phyloP scores from a whole-genome alignment of 2,329 filamentous ascomycete genomes.

The Fusarium newnesense region DNA sequence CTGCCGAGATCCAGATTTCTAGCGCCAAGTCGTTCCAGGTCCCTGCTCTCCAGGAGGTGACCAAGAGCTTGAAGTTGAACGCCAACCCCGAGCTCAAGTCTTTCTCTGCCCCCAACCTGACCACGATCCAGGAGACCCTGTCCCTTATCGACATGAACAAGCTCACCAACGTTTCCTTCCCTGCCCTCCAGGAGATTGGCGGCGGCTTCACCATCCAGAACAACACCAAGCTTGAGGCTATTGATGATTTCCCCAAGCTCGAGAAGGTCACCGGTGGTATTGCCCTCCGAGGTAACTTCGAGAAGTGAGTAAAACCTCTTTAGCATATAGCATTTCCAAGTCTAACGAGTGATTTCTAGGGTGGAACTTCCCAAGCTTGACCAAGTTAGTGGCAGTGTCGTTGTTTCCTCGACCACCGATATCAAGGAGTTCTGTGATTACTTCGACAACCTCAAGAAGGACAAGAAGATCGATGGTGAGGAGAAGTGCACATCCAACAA shows the following conservation, averaged over 20 bases:
- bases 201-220: slow-evolving; percentile 89
- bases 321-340: neutral
- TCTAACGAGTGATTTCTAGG: slow-evolving; percentile 56
- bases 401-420: slow-evolving; percentile 72
- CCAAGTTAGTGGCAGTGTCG: slow-evolving; percentile 77
- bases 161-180: slow-evolving; percentile 80
- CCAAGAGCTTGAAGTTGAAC: slow-evolving; percentile 85
- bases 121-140: slow-evolving; percentile 65
- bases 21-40: slow-evolving; percentile 80
- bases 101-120: slow-evolving; percentile 76
- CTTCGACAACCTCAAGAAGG: slow-evolving; percentile 54
- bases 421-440: slow-evolving; percentile 67
- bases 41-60: slow-evolving; percentile 77
- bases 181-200: slow-evolving; percentile 72
- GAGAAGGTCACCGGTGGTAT: slow-evolving; percentile 80
- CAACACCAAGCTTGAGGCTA: slow-evolving; percentile 77
- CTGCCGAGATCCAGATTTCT: slow-evolving; percentile 64
- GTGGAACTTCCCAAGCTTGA: slow-evolving; percentile 74
- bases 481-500: slow-evolving; percentile 63
- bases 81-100: slow-evolving; percentile 73
- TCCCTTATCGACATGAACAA: slow-evolving; percentile 72
- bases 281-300: slow-evolving; percentile 86
- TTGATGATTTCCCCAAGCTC: slow-evolving; percentile 76
- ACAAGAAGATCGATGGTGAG: slow-evolving; percentile 56
- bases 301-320: slow-evolving; percentile 68